Conservation (phyloP, 2,329 filamentous ascomycete species). For the Diaporthe humulicola region DNA sequence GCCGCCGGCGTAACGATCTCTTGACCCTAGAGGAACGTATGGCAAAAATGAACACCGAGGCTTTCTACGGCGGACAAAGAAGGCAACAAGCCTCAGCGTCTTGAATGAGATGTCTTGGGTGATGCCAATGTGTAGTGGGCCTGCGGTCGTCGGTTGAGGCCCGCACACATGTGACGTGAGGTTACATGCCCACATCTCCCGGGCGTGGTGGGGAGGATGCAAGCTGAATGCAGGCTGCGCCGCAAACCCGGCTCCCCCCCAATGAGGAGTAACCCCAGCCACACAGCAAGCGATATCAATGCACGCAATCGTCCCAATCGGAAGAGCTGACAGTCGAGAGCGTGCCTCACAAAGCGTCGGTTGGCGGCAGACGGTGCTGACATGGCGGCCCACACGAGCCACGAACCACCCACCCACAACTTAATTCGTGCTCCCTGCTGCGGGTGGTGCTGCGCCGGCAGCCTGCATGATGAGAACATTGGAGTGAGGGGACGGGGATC, state of each 20-base stretch:
- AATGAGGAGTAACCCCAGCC: slow-evolving; percentile 19
- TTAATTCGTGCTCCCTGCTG: neutral
- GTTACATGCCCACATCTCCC: slow-evolving; percentile 17
- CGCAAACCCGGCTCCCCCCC: slow-evolving; percentile 1
- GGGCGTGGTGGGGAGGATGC: slow-evolving; percentile 15
- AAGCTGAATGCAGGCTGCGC: slow-evolving; percentile 23
- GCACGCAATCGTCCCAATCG: slow-evolving; percentile 37
- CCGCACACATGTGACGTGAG: neutral
- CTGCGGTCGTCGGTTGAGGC: neutral
- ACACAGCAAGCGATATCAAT: neutral
- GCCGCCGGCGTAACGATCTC: too few relatives aligned
- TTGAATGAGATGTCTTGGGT: neutral
- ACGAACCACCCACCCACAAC: neutral
- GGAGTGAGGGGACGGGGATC: neutral
- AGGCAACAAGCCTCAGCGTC: neutral
- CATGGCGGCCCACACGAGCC: neutral
- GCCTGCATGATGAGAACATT: slow-evolving; percentile 30
- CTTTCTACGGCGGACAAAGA: too few relatives aligned
- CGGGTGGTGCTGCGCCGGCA: slow-evolving; percentile 9
- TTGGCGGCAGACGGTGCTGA: slow-evolving; percentile 29
- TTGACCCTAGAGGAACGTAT: too few relatives aligned
- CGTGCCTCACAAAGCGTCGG: neutral
- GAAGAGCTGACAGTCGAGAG: neutral
- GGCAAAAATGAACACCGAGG: too few relatives aligned
- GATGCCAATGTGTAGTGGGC: neutral